Percentiles rank a stretch among this genome's conserved stretches.
Evolutionary conservation across 495 filamentous ascomycete species (phyloP).

Genomic region (Aspergillus haitiensis): DNA sequence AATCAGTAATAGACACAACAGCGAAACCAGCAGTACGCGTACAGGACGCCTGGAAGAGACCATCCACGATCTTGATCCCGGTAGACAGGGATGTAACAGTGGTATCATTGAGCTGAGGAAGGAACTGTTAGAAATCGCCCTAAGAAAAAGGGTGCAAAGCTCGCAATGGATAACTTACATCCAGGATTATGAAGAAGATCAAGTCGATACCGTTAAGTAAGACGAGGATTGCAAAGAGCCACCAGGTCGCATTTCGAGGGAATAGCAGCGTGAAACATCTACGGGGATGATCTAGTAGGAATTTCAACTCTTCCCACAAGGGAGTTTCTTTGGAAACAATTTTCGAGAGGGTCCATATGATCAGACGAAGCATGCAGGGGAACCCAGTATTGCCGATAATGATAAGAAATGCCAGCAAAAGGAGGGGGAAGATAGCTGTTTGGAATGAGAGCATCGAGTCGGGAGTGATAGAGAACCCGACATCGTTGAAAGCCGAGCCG

Average conservation of each 20-base stretch:
- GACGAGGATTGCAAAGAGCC: constrained; percentile 86
- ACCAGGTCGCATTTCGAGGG: constrained; percentile 88
- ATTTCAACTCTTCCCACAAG: constrained; percentile 83
- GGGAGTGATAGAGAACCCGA: constrained; percentile 83
- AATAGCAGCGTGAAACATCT: constrained; percentile 95
- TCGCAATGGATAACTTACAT: constrained; percentile 55
- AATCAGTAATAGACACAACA: constrained; percentile 67
- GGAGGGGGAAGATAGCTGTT: constrained; percentile 67
- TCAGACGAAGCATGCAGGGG: constrained; percentile 85
- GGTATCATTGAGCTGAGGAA: constrained; percentile 61
- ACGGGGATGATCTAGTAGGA: constrained; percentile 89
- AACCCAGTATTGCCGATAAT: constrained; percentile 94
- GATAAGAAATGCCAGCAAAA: constrained; percentile 78
- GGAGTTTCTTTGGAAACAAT: constrained; percentile 58
- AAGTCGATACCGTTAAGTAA: constrained; percentile 79
- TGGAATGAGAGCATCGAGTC: constrained; percentile 91
- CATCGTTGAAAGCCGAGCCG: constrained; percentile 83
- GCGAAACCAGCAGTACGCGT: constrained; percentile 88
- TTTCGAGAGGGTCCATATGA: constrained; percentile 75
- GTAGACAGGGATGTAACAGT: constrained; percentile 61
- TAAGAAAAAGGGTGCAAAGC: neutral
- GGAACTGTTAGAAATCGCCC: constrained; percentile 2
- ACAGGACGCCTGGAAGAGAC: constrained; percentile 81
- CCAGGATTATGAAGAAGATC: constrained; percentile 85
- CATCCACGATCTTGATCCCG: constrained; percentile 74